Base-by-base conservation (phyloP, 176 grass and related monocot genomes). In the Eragrostis nindensis region DNA sequence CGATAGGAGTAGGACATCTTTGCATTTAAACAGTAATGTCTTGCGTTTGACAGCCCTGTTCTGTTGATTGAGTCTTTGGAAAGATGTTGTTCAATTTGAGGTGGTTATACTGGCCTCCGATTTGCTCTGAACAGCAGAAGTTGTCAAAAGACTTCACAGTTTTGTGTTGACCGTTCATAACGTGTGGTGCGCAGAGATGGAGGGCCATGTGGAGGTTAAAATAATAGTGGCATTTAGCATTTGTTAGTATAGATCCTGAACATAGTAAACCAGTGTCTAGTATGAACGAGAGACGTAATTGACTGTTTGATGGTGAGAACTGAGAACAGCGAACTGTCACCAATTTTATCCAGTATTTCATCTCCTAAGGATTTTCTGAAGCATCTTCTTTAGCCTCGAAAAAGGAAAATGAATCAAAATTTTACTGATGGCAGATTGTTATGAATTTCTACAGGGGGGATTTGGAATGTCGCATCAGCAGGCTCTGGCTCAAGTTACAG, bases 381-480 rank as follows among this genome's bases (percentile, higher is more conserved):
- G 21, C 38, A 36, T 81, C 48, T 71, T 0, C 53, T 83, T 79
- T 71, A 45, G 49, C 80, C 77, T 57, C 62, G 11, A 56, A 49
- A 19, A 78, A 54, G 53, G 32, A 78, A 75, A 55, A 48, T 77
- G 43, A 60, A 17, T 29, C 10, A 1, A 57, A 71, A 48, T 78
- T 72, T 73, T 66, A 80, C 30, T 63, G 36, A 62, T 60, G 57
- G n/a, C 19, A 66, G 71, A 25, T 19, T 75, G 10, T 61, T 16
- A 40, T 72, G 19, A 29, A 84, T 64, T 70, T 84, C 25, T 61
- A 27, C 87, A 97, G 89, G 91, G 81, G 48, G 92, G 88, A 39
- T 92, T 89, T 56, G 94, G 89, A 73, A 92, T 92, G 91, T 86
- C 87, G 5, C 87, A 91, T 45, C 89, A 82, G 82, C 89, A 92